phyloP scores from a whole-genome alignment of 2,329 filamentous ascomycete species.

The Microthyrium microscopicum region DNA sequence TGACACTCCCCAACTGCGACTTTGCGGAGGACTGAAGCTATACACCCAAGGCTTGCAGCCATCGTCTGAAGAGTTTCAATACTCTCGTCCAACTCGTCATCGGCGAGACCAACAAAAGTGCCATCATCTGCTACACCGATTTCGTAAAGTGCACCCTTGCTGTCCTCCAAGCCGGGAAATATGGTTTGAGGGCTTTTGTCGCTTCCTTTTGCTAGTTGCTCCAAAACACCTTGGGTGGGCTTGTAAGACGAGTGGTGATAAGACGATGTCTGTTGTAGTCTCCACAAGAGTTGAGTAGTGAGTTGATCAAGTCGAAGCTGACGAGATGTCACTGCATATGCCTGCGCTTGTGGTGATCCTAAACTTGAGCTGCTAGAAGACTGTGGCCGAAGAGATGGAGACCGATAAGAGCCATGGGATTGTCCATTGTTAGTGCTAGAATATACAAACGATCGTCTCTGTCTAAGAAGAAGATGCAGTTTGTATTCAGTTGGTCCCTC shows the following conservation, averaged over 20 bases:
- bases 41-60: conserved; percentile 82
- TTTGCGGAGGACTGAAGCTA: conserved; percentile 63
- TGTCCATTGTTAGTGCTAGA: conserved; percentile 44
- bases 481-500: conserved; percentile 95
- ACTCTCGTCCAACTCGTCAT: conserved; percentile 87
- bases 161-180: conserved; percentile 71
- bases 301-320: conserved; percentile 78
- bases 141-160: conserved; percentile 83
- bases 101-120: conserved; percentile 69
- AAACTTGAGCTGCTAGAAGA: too few relatives aligned
- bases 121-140: conserved; percentile 94
- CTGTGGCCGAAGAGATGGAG: conserved; percentile 9
- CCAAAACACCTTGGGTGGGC: too few relatives aligned
- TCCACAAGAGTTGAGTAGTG: conserved; percentile 89
- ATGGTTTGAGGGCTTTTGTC: conserved; percentile 56
- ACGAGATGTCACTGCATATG: conserved; percentile 38
- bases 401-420: conserved; percentile 35
- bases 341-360: too few relatives aligned
- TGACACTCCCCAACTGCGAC: conserved; percentile 77
- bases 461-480: conserved; percentile 69
- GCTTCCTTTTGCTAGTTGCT: too few relatives aligned
- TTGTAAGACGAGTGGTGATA: conserved; percentile 63
- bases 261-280: conserved; percentile 73
- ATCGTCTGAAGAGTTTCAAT: conserved; percentile 71
- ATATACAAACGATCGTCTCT: conserved; percentile 54